A percentile compares a stretch with the other conserved stretches of the same genome.
These are phyloP conservation scores for Populus davidiana DNA, from an alignment of 345 rosid genomes.

Conservation along the genomic window DNA sequence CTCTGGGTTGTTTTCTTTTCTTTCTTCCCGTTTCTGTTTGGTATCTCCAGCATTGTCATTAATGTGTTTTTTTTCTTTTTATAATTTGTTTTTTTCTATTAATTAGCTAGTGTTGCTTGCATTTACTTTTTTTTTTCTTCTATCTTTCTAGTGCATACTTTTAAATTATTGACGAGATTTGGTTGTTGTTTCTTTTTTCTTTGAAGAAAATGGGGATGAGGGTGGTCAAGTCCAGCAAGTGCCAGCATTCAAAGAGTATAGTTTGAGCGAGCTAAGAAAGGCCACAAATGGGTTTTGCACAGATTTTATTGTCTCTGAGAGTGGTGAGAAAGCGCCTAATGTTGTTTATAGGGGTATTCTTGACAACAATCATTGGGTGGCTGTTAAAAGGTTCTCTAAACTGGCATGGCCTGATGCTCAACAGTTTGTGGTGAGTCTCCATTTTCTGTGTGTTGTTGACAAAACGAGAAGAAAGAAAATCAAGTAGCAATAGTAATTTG, in stretches of 20 bases:
- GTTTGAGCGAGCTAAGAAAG: background rate
- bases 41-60: background rate
- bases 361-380: background rate
- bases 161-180: background rate
- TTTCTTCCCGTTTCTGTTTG: background rate
- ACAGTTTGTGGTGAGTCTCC: constrained; percentile 6
- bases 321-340: constrained; percentile 14
- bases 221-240: background rate
- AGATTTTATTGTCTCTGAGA: constrained; percentile 9
- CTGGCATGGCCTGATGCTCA: constrained; percentile 13
- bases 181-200: background rate
- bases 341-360: constrained; percentile 11
- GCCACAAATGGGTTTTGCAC: constrained; percentile 6
- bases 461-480: background rate
- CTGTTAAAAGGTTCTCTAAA: constrained; percentile 7
- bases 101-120: too few relatives aligned
- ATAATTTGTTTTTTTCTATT: background rate
- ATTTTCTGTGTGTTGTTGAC: background rate
- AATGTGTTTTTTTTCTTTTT: background rate
- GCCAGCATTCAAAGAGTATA: constrained; percentile 3
- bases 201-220: background rate
- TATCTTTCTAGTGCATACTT: too few relatives aligned
- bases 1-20: background rate
- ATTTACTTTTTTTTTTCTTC: background rate
- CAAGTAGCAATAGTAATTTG: background rate